Percentiles rank a stretch among this genome's conserved stretches.
These are phyloP conservation scores for Dictyostelium purpureum DNA, from an alignment of 78 protist species.

Conservation along the genomic window DNA sequence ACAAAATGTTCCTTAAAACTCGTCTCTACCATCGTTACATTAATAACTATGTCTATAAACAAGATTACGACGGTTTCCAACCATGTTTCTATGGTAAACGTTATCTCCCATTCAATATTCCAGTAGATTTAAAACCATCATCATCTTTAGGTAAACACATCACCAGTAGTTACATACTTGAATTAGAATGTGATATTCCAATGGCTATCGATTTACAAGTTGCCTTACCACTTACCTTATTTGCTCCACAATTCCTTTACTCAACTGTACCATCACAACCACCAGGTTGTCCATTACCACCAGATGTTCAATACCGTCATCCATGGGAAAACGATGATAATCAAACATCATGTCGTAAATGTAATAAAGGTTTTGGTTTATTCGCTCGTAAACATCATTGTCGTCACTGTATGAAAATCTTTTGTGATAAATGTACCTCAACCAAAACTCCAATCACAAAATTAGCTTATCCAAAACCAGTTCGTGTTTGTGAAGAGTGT, in stretches of 20 bases:
- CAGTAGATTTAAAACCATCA: constrained; percentile 55
- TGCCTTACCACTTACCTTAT: constrained; percentile 38
- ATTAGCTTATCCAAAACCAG: constrained; percentile 55
- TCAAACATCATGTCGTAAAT: constrained; percentile 1
- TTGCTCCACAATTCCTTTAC: constrained; percentile 79
- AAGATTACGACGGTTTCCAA: constrained; percentile 46
- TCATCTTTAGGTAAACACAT: constrained; percentile 47
- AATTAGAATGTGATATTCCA: constrained; percentile 60
- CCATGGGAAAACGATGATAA: constrained; percentile 72
- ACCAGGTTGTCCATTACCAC: constrained; percentile 72
- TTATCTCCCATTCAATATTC: constrained; percentile 62
- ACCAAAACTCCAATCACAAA: constrained; percentile 39
- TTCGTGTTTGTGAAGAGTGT: constrained; percentile 61
- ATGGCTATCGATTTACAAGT: constrained; percentile 55
- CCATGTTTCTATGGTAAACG: constrained; percentile 80
- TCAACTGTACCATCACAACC: constrained; percentile 40
- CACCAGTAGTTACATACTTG: constrained; percentile 8
- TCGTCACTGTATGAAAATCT: constrained; percentile 69
- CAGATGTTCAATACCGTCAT: constrained; percentile 64
- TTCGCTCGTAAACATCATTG: constrained; percentile 74
- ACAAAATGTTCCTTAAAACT: constrained; percentile 27
- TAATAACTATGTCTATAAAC: constrained; percentile 21
- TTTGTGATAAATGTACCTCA: constrained; percentile 45
- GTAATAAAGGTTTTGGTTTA: constrained; percentile 15
- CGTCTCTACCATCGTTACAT: constrained; percentile 49